A percentile compares a stretch with the other conserved stretches of the same genome.
These are phyloP conservation scores for Teunomyces gatunensis DNA, from an alignment of 805 yeast genomes.

Conservation along the genomic window DNA sequence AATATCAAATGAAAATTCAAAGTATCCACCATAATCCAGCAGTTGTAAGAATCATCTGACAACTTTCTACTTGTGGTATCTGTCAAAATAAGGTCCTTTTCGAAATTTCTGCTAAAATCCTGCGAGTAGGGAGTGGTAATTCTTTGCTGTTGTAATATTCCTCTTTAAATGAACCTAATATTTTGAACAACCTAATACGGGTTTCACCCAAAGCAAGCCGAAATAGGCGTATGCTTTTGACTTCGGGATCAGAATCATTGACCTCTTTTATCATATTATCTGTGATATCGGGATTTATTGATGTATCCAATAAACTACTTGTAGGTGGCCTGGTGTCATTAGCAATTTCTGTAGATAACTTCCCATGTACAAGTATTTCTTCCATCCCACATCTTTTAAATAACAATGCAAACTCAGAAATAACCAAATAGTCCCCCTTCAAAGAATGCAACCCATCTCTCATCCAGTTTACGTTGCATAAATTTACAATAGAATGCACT, in stretches of 20 bases:
- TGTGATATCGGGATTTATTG: conserved; percentile 39
- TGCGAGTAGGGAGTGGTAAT: no score
- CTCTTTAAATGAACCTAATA: no score
- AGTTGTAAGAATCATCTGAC: no score
- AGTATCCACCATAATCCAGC: no score
- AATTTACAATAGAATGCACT: background rate
- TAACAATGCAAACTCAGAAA: conserved; percentile 34
- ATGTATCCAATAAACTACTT: conserved; percentile 25
- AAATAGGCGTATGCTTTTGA: background rate
- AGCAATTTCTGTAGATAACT: conserved; percentile 47
- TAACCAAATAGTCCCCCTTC: conserved; percentile 37
- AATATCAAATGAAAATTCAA: no score
- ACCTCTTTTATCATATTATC: background rate
- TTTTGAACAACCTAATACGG: no score
- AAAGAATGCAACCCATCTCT: conserved; percentile 41
- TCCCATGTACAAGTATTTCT: conserved; percentile 47
- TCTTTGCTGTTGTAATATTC: no score
- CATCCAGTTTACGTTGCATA: conserved; percentile 9
- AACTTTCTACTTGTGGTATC: no score
- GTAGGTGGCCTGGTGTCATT: conserved; percentile 40
- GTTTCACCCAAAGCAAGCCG: background rate
- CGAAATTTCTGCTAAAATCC: no score
- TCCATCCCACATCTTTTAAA: conserved; percentile 54
- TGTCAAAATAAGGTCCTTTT: no score
- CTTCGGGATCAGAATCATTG: background rate